Evolutionary conservation across 208 protist genomes (phyloP).

Genomic region (Porcisia deanei): DNA sequence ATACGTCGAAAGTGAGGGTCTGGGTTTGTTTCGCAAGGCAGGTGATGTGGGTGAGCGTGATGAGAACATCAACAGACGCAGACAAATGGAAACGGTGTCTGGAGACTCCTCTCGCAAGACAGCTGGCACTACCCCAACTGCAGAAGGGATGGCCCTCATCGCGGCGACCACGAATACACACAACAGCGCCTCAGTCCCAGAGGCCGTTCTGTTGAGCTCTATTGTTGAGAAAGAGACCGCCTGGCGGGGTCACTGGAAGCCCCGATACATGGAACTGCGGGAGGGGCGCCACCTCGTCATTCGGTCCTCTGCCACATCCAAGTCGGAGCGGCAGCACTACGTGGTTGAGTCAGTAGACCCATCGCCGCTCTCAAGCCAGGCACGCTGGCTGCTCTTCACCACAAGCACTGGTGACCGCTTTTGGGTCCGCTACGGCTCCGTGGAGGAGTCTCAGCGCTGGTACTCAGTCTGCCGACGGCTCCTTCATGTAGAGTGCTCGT

Average conservation of each 20-base stretch:
- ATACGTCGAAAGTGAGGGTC: conserved; percentile 7
- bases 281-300: conserved; percentile 62
- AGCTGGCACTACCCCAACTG: not conserved
- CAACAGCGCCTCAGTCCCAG: conserved; percentile 7
- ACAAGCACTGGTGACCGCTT: conserved; percentile 63
- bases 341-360: conserved; percentile 52
- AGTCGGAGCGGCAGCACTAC: conserved; percentile 46
- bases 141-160: conserved; percentile 13
- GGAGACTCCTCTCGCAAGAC: conserved; percentile 1
- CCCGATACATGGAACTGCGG: conserved; percentile 56
- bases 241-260: conserved; percentile 66
- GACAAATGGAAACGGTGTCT: not conserved
- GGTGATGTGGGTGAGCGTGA: not conserved
- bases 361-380: conserved; percentile 22
- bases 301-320: conserved; percentile 23
- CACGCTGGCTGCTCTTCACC: conserved; percentile 50
- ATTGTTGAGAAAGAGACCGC: conserved; percentile 64
- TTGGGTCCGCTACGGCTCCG: conserved; percentile 60
- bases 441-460: conserved; percentile 53
- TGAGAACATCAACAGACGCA: not conserved
- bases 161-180: conserved; percentile 11
- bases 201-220: conserved; percentile 32
- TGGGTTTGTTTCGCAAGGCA: not conserved
- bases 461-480: conserved; percentile 29
- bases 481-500: conserved; percentile 40